These are phyloP conservation scores for Uncinocarpus reesii DNA, from an alignment of 2,329 filamentous ascomycete genomes.

Conservation along the genomic window DNA sequence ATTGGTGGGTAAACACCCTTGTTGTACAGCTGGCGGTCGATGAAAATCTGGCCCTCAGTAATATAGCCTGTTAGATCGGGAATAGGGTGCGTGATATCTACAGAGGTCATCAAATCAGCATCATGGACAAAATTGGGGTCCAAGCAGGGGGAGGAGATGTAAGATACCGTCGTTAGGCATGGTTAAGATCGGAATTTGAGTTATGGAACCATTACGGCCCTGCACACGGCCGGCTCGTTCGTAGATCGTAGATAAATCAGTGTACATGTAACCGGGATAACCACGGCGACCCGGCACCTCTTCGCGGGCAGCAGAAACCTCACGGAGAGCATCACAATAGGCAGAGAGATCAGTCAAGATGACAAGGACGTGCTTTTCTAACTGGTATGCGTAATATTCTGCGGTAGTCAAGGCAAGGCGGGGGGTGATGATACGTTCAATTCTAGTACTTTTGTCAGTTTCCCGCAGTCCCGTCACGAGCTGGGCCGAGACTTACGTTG, in stretches of 20 bases:
- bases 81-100: constrained; percentile 95
- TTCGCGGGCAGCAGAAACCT: constrained; percentile 94
- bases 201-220: constrained; percentile 96
- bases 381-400: constrained; percentile 99
- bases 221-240: constrained; percentile 96
- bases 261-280: constrained; percentile 99
- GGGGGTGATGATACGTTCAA: constrained; percentile 99
- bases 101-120: background rate
- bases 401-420: constrained; percentile 95
- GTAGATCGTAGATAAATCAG: constrained; percentile 99
- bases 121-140: background rate
- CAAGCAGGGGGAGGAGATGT: background rate
- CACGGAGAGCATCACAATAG: constrained; percentile 97
- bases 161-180: constrained; percentile 88
- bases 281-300: constrained; percentile 98
- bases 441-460: constrained; percentile 44
- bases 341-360: constrained; percentile 96
- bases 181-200: constrained; percentile 95
- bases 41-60: constrained; percentile 96
- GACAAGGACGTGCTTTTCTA: constrained; percentile 98
- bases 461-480: background rate
- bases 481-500: constrained; percentile 57
- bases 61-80: constrained; percentile 98
- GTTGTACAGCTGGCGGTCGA: constrained; percentile 88
- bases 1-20: constrained; percentile 97